These are phyloP conservation scores for Teunomyces panamensis DNA, from an alignment of 805 yeast genomes.

Conservation along the genomic window DNA sequence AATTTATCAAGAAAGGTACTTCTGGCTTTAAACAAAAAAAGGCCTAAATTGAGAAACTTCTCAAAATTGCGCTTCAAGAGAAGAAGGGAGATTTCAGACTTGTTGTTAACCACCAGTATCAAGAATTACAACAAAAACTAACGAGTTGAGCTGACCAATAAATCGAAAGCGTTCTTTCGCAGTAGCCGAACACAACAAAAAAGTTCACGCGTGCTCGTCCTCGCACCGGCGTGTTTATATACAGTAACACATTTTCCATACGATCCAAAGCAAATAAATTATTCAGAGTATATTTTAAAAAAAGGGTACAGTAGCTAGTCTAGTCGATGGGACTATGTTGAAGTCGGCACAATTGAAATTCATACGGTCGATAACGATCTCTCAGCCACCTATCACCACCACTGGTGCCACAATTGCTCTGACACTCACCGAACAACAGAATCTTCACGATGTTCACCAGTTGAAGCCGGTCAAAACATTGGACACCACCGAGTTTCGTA, in stretches of 20 bases:
- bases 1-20: slow-evolving; percentile 52
- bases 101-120: neutral
- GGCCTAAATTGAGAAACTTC: neutral
- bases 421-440: slow-evolving; percentile 7
- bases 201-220: neutral
- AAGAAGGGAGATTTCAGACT: neutral
- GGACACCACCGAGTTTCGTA: slow-evolving; percentile 31
- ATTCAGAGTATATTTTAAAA: neutral
- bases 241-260: neutral
- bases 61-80: no score
- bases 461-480: slow-evolving; percentile 15
- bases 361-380: slow-evolving; percentile 1
- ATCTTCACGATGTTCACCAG: slow-evolving; percentile 12
- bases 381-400: neutral
- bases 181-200: no score
- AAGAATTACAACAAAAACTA: no score
- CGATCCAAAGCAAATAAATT: neutral
- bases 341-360: neutral
- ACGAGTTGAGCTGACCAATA: no score
- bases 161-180: no score
- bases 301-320: neutral
- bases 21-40: slow-evolving; percentile 1
- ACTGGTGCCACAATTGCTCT: slow-evolving; percentile 1
- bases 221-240: neutral
- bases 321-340: neutral